Conservation (phyloP, 306 rosid species). For the Clitoria ternatea region DNA sequence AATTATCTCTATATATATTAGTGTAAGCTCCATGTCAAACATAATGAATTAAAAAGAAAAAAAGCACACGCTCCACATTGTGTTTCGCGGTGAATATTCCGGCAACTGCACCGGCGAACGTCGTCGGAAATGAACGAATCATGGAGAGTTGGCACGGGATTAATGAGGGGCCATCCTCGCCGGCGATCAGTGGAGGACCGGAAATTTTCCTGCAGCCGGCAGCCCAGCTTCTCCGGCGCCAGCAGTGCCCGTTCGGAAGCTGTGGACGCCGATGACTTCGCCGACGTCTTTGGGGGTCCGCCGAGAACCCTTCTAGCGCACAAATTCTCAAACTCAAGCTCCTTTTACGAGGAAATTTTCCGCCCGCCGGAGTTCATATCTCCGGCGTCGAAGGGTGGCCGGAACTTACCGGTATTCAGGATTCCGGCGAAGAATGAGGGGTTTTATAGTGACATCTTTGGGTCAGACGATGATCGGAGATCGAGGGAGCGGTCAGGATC, state of each 20-base stretch:
- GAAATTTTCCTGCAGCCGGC: conserved; percentile 5
- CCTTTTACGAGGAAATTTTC: conserved; percentile 59
- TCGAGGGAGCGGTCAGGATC: conserved; percentile 77
- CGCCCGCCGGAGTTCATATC: conserved; percentile 34
- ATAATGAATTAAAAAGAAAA: not conserved
- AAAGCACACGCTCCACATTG: not conserved
- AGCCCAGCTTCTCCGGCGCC: conserved; percentile 29
- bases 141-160: conserved; percentile 51
- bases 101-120: conserved; percentile 2
- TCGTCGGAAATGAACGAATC: conserved; percentile 54
- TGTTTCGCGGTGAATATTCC: conserved; percentile 10
- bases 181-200: conserved; percentile 45
- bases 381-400: conserved; percentile 29
- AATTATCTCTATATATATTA: conserved; percentile 16
- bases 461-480: conserved; percentile 67
- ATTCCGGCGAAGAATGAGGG: conserved; percentile 52
- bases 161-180: conserved; percentile 45
- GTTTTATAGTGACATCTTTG: conserved; percentile 66
- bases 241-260: conserved; percentile 7
- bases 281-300: conserved; percentile 90
- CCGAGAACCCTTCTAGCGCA: conserved; percentile 57
- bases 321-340: conserved; percentile 35
- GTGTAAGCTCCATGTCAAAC: conserved; percentile 13
- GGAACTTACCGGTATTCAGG: conserved; percentile 64
- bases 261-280: conserved; percentile 48